phyloP scores from a whole-genome alignment of 768 basidiomycete genomes.

The Pleurotus djamor region DNA sequence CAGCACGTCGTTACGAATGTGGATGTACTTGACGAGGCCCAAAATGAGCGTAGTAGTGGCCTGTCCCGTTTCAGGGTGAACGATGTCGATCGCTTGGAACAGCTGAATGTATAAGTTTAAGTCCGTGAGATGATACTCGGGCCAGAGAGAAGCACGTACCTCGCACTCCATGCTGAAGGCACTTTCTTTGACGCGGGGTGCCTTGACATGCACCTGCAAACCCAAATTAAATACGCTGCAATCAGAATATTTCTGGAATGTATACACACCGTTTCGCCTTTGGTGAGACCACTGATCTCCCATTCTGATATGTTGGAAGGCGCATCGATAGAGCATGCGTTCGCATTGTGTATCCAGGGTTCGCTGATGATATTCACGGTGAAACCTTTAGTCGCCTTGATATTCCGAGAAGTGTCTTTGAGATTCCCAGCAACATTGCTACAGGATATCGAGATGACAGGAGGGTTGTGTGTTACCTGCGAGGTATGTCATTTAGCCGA shows the following conservation, averaged over 20 bases:
- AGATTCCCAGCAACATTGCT: slow-evolving; percentile 18
- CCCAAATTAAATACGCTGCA: not conserved
- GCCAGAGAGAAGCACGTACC: slow-evolving; percentile 17
- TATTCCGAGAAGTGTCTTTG: slow-evolving; percentile 68
- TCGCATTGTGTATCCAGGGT: slow-evolving; percentile 59
- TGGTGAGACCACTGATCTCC: slow-evolving; percentile 59
- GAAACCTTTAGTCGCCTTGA: slow-evolving; percentile 63
- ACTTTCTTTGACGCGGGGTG: slow-evolving; percentile 60
- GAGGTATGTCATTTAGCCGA: not conserved
- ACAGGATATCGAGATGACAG: slow-evolving; percentile 57
- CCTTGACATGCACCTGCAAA: slow-evolving; percentile 40
- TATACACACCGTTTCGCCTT: slow-evolving; percentile 35
- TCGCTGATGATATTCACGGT: slow-evolving; percentile 77
- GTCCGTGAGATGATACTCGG: not conserved
- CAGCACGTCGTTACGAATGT: slow-evolving; percentile 55
- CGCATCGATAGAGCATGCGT: slow-evolving; percentile 48
- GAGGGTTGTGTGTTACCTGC: slow-evolving; percentile 56
- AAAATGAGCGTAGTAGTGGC: slow-evolving; percentile 42
- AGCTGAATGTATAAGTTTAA: slow-evolving; percentile 34
- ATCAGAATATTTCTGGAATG: too few relatives aligned
- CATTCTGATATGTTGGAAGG: slow-evolving; percentile 56
- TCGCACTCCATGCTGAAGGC: slow-evolving; percentile 66
- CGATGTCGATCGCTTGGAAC: slow-evolving; percentile 37
- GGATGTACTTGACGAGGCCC: slow-evolving; percentile 54
- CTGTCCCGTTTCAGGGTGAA: slow-evolving; percentile 30